Base-by-base conservation (phyloP, 139 green algal species). In the Chlamydomonas asymmetrica region DNA sequence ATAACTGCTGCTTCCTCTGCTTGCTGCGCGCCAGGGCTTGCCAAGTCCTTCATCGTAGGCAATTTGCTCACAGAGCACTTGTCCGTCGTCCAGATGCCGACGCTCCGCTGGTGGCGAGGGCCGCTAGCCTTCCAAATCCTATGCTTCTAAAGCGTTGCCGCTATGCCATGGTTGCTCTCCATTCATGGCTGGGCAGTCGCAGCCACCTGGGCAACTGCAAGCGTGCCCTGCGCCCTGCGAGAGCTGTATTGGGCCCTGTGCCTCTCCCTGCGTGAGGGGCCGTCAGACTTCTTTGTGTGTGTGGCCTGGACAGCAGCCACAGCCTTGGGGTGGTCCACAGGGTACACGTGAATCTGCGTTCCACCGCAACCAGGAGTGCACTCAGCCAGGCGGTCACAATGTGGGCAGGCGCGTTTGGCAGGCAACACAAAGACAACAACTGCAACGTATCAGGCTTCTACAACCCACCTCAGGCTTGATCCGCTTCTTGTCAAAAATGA, bases 401-500 rank as follows among this genome's bases (percentile, higher is more conserved):
- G n/a, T n/a, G n/a, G n/a, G n/a, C n/a, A n/a, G n/a, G n/a, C n/a
- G n/a, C n/a, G n/a, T n/a, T n/a, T n/a, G n/a, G n/a, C n/a, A n/a
- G n/a, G n/a, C n/a, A n/a, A n/a, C n/a, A n/a, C n/a, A n/a, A n/a
- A n/a, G n/a, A n/a, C n/a, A n/a, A n/a, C n/a, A n/a, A n/a, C n/a
- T n/a, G n/a, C n/a, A n/a, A n/a, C n/a, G n/a, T n/a, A n/a, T n/a
- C n/a, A n/a, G n/a, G n/a, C n/a, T 23, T 50, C 56, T 52, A n/a
- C 37, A 43, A 31, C 82, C 56, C 52, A 88, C 84, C 73, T 52
- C 32, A 3, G 76, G 59, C 43, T 63, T 75, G 32, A 76, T 74
- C 57, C 78, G 76, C 80, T 87, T 90, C 85, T 91, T 88, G 43
- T 96, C 87, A 71, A 96, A 98, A 29, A 96, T 76, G 3, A 98